Base-by-base conservation (phyloP, 768 basidiomycete genomes). In the Hericium erinaceus region DNA sequence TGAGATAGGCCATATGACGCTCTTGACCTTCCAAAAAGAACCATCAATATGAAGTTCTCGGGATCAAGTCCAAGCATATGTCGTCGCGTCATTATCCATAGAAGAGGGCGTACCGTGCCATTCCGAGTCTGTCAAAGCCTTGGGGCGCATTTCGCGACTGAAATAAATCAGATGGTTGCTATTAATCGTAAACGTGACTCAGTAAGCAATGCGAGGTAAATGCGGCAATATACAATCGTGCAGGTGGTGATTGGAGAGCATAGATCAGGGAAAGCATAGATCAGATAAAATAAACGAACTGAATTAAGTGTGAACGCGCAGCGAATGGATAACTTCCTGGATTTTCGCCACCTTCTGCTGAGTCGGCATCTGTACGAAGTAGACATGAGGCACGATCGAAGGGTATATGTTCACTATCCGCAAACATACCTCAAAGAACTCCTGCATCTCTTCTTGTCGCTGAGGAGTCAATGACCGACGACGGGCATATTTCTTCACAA, bases 271-370 rank as follows among this genome's bases (percentile, higher is more conserved):
- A 26, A 26, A 26, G 26, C 26, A 26, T 26, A 33, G 33, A 33
- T 10, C 8, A 8, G 6, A 33, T 10, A 10, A 33, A 2, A 33
- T 33, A 33, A 33, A 33, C 33, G 6, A 10, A 33, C 33, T 33
- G 33, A 46, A n/a, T 46, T 24, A 51, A 8, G 3, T 24, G 10
- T 51, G 49, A 20, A 26, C 26, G 20, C 62, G 73, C 18, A 82
- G 67, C 54, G 68, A 69, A 38, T 68, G 70, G 58, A 83, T 74
- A 7, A 78, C 68, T 60, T 79, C 78, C 52, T 77, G 65, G 24
- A 84, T 84, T 58, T 75, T 75, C 56, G 72, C 62, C 1, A 84
- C 61, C 61, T 84, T 83, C 44, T 80, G 72, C 26, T 82, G 69
- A 3, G 82, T 78, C 2, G 80, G 67, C 75, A 84, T 77, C 83